phyloP scores from a whole-genome alignment of 2,329 filamentous ascomycete species.

The Fusarium mangiferae region DNA sequence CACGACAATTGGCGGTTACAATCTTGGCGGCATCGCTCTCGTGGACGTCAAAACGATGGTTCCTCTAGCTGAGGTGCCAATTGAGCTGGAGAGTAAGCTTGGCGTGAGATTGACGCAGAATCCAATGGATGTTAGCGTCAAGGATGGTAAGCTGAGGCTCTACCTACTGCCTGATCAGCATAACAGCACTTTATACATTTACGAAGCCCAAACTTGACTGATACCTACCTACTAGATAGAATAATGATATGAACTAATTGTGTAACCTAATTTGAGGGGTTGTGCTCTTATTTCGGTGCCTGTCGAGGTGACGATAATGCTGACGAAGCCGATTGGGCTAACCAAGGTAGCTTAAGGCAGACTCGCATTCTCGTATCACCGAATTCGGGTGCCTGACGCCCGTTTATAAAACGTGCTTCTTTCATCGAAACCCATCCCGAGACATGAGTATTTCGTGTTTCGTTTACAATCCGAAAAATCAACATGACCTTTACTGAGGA shows the following conservation, averaged over 20 bases:
- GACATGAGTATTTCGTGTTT: not conserved
- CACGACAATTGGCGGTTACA: slow-evolving; percentile 48
- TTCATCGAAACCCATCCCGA: not conserved
- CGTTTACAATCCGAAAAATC: not conserved
- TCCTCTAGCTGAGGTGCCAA: slow-evolving; percentile 58
- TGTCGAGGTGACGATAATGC: slow-evolving; percentile 10
- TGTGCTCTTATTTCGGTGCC: slow-evolving; percentile 17
- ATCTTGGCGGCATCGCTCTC: slow-evolving; percentile 58
- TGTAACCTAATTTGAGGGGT: not conserved
- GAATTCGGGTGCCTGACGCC: slow-evolving; percentile 30
- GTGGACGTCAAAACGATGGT: slow-evolving; percentile 58
- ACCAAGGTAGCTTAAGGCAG: slow-evolving; percentile 18
- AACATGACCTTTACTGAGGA: slow-evolving; percentile 5
- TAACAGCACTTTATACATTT: slow-evolving; percentile 58
- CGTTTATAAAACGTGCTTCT: not conserved
- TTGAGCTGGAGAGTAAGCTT: slow-evolving; percentile 53
- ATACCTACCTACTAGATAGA: not conserved
- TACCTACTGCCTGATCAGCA: slow-evolving; percentile 60
- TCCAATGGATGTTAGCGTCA: slow-evolving; percentile 58
- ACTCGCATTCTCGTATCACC: slow-evolving; percentile 2
- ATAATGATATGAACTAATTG: not conserved
- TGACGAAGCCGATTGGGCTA: slow-evolving; percentile 16
- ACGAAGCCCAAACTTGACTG: slow-evolving; percentile 51
- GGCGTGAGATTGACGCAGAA: slow-evolving; percentile 59
- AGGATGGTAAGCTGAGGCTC: slow-evolving; percentile 56